These are phyloP conservation scores for Phytophthora sp. DNA, from an alignment of 352 stramenopile genomes.

Conservation along the genomic window DNA sequence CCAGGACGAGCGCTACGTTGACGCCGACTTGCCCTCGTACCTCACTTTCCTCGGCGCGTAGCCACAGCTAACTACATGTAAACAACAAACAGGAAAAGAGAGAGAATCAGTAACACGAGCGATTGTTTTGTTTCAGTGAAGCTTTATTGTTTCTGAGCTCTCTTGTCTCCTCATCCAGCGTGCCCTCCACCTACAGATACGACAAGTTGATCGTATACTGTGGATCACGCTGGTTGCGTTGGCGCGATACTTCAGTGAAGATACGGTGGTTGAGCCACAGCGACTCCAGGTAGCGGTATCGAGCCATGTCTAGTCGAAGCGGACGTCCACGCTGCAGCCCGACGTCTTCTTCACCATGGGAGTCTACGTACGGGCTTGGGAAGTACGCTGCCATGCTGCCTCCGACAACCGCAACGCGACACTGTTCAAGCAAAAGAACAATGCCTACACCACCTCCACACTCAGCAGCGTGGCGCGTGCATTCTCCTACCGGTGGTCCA, in stretches of 20 bases:
- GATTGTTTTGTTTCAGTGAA: not conserved
- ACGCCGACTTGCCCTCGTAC: slow-evolving; percentile 67
- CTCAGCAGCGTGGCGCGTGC: slow-evolving; percentile 83
- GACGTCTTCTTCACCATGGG: slow-evolving; percentile 86
- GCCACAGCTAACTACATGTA: not conserved
- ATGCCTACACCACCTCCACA: slow-evolving; percentile 87
- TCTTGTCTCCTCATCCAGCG: too few relatives aligned
- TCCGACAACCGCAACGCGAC: slow-evolving; percentile 80
- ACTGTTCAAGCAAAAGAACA: slow-evolving; percentile 86
- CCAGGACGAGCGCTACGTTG: slow-evolving; percentile 78
- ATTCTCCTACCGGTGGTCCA: slow-evolving; percentile 81
- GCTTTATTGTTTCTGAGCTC: not conserved
- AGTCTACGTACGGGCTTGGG: slow-evolving; percentile 85
- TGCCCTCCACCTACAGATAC: slow-evolving; percentile 82
- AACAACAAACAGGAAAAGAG: too few relatives aligned
- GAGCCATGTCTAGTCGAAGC: slow-evolving; percentile 74
- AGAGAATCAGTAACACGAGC: not conserved
- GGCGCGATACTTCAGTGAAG: slow-evolving; percentile 85
- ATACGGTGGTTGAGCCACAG: slow-evolving; percentile 87
- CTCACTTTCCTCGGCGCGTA: slow-evolving; percentile 68
- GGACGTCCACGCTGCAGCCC: slow-evolving; percentile 80
- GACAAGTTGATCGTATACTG: slow-evolving; percentile 90
- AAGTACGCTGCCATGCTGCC: slow-evolving; percentile 90
- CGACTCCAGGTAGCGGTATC: slow-evolving; percentile 79
- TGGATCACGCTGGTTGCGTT: slow-evolving; percentile 86